These are phyloP conservation scores for Chlorophyllum brunneum DNA, from an alignment of 768 basidiomycete species.

Conservation along the genomic window DNA sequence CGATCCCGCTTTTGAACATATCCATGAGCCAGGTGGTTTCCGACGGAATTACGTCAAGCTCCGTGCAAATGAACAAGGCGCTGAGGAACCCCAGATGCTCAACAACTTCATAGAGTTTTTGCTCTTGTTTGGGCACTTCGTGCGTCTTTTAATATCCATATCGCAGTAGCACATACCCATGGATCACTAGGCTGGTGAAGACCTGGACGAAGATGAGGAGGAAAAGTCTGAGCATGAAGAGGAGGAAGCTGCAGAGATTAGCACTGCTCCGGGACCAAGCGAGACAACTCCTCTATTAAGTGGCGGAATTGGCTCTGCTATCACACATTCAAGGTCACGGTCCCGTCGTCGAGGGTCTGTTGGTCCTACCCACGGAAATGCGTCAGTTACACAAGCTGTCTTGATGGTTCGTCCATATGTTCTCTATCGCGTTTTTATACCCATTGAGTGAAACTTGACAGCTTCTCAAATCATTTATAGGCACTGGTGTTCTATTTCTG, in stretches of 20 bases:
- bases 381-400: constrained; percentile 86
- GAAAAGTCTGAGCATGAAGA: constrained; percentile 70
- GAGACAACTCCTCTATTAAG: constrained; percentile 59
- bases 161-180: neutral
- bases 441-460: constrained; percentile 24
- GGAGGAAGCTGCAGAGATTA: constrained; percentile 31
- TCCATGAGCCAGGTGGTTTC: constrained; percentile 95
- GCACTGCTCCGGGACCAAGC: constrained; percentile 22
- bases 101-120: constrained; percentile 95
- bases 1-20: constrained; percentile 85
- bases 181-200: constrained; percentile 74
- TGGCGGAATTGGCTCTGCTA: constrained; percentile 11
- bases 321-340: constrained; percentile 35
- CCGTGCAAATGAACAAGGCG: constrained; percentile 63
- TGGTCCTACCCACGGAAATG: constrained; percentile 72
- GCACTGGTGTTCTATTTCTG: constrained; percentile 93
- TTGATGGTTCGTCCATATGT: constrained; percentile 65
- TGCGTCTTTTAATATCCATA: constrained; percentile 36
- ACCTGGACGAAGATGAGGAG: constrained; percentile 82
- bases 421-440: neutral
- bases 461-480: constrained; percentile 92
- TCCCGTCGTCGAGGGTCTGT: constrained; percentile 53
- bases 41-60: constrained; percentile 82
- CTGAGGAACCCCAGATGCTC: constrained; percentile 57
- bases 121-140: constrained; percentile 94